Evolutionary conservation across 176 grass and related monocot species (phyloP).

Genomic region (Elymus sibiricus): DNA sequence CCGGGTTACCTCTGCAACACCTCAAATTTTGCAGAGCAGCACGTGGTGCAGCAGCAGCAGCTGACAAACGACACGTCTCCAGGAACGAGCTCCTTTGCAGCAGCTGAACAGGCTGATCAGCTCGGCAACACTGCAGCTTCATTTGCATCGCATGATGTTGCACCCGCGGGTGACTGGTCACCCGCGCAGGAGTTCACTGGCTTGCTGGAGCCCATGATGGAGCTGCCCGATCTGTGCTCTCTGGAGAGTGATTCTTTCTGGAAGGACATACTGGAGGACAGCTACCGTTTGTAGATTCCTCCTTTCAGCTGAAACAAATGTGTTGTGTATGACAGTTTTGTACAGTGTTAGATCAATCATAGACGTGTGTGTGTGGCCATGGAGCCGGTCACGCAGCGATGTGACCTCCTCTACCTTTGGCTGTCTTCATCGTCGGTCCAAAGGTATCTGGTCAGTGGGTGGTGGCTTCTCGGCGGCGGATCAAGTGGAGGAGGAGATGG

Average conservation of each 20-base stretch:
- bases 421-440: too few relatives aligned
- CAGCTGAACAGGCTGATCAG: neutral
- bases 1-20: neutral
- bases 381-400: too few relatives aligned
- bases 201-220: conserved; percentile 16
- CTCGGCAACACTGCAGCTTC: neutral
- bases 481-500: too few relatives aligned
- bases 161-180: neutral
- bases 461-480: too few relatives aligned
- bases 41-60: neutral
- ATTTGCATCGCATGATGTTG: neutral
- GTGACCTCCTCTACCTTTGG: too few relatives aligned
- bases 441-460: too few relatives aligned
- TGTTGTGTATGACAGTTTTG: neutral
- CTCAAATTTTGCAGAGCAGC: conserved; percentile 1
- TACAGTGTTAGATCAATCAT: neutral
- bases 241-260: conserved; percentile 34
- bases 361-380: too few relatives aligned
- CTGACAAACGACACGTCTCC: neutral
- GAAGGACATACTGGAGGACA: conserved; percentile 23
- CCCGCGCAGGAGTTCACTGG: neutral
- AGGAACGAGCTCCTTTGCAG: neutral
- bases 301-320: neutral
- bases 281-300: neutral
- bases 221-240: conserved; percentile 24